phyloP scores from a whole-genome alignment of 148 eudicot species.

The Simmondsia chinensis region DNA sequence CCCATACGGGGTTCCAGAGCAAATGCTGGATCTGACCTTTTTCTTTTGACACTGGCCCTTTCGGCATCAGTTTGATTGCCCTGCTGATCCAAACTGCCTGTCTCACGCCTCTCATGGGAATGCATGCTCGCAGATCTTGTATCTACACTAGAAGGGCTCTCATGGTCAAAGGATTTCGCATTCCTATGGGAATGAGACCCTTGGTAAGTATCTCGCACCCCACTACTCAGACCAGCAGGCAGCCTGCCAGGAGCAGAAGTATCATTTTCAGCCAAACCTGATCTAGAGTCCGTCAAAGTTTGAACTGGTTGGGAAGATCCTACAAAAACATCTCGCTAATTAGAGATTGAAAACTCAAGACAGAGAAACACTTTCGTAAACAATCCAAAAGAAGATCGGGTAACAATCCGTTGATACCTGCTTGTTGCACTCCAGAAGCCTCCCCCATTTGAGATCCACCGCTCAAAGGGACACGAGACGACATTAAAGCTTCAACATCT shows the following conservation, averaged over 20 bases:
- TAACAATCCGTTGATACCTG: slow-evolving; percentile 29
- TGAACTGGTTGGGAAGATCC: slow-evolving; percentile 53
- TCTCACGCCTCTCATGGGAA: slow-evolving; percentile 56
- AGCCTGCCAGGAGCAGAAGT: slow-evolving; percentile 37
- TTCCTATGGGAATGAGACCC: slow-evolving; percentile 52
- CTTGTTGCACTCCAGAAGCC: slow-evolving; percentile 49
- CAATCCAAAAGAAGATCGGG: neutral
- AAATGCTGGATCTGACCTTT: slow-evolving; percentile 36
- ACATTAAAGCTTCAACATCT: slow-evolving; percentile 72
- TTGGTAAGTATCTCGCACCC: slow-evolving; percentile 53
- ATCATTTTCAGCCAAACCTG: slow-evolving; percentile 43
- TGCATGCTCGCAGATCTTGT: slow-evolving; percentile 52
- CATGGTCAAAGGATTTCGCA: slow-evolving; percentile 49
- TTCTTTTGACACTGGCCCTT: slow-evolving; percentile 41
- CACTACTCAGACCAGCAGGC: slow-evolving; percentile 41
- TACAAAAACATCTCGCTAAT: slow-evolving; percentile 17
- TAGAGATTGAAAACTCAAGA: slow-evolving; percentile 2
- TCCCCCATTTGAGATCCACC: slow-evolving; percentile 58
- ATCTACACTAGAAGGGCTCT: slow-evolving; percentile 71
- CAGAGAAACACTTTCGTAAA: neutral
- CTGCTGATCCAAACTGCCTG: slow-evolving; percentile 50
- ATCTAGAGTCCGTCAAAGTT: slow-evolving; percentile 33
- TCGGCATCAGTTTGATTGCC: slow-evolving; percentile 41
- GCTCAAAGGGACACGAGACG: slow-evolving; percentile 53
- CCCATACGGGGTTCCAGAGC: slow-evolving; percentile 32